These are phyloP conservation scores for Aethionema arabicum DNA, from an alignment of 345 rosid species.

Conservation along the genomic window DNA sequence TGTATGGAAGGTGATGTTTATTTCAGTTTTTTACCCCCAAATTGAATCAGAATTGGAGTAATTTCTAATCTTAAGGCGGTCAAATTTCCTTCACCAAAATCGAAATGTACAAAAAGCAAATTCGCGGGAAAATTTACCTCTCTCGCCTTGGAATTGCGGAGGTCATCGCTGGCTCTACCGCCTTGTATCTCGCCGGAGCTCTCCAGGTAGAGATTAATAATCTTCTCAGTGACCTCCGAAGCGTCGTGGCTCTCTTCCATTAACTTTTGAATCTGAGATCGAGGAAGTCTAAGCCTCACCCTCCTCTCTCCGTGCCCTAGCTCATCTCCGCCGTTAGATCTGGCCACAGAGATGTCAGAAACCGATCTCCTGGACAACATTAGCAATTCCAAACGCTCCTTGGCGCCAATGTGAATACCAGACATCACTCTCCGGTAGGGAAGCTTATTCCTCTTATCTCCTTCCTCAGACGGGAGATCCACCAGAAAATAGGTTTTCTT, in stretches of 20 bases:
- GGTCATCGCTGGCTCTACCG: not conserved
- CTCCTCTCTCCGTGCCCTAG: constrained; percentile 23
- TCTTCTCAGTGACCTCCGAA: constrained; percentile 55
- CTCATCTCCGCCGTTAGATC: constrained; percentile 16
- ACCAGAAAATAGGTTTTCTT: constrained; percentile 63
- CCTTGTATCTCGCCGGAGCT: constrained; percentile 13
- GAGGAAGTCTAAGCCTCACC: constrained; percentile 64
- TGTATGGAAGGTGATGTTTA: too few species aligned
- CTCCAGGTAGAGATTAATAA: constrained; percentile 45
- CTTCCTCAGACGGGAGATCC: constrained; percentile 43
- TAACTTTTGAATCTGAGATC: constrained; percentile 54
- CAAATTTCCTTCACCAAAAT: not conserved
- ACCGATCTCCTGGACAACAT: constrained; percentile 25
- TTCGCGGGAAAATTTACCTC: constrained; percentile 1
- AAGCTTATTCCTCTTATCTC: constrained; percentile 12
- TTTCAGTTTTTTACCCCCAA: too few species aligned
- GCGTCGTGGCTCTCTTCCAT: constrained; percentile 58
- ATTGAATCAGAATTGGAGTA: too few species aligned
- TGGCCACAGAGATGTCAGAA: constrained; percentile 47
- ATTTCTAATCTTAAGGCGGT: too few species aligned
- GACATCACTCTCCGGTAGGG: constrained; percentile 65
- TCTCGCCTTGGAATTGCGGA: not conserved
- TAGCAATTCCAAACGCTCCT: constrained; percentile 63
- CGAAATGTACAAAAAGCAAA: not conserved
- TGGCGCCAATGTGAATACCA: constrained; percentile 67